Percentiles rank a stretch among this genome's conserved stretches.
These are phyloP conservation scores for Taphrina betulina DNA, from an alignment of 1,139 yeast genomes.

Conservation along the genomic window DNA sequence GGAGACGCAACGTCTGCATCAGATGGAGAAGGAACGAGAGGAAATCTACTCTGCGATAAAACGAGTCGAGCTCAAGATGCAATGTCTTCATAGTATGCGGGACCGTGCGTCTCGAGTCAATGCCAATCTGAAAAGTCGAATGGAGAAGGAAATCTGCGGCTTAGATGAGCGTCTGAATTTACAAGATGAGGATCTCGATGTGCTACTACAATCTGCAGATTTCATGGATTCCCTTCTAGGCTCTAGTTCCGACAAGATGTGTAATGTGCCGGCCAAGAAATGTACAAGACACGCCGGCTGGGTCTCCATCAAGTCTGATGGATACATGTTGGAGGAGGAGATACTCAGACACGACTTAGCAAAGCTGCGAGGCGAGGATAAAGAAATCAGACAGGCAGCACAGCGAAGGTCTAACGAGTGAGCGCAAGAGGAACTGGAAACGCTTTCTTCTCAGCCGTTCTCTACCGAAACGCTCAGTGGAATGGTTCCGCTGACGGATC, in stretches of 20 bases:
- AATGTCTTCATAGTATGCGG: slow-evolving; percentile 37
- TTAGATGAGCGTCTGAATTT: slow-evolving; percentile 44
- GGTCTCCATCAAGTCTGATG: slow-evolving; percentile 50
- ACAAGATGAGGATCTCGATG: slow-evolving; percentile 37
- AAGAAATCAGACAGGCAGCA: slow-evolving; percentile 32
- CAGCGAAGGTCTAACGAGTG: slow-evolving; percentile 7
- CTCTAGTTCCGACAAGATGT: slow-evolving; percentile 44
- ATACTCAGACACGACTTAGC: slow-evolving; percentile 31
- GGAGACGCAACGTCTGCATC: slow-evolving; percentile 27
- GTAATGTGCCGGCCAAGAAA: slow-evolving; percentile 63
- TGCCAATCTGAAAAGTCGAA: slow-evolving; percentile 39
- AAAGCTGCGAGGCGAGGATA: slow-evolving; percentile 35
- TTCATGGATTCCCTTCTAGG: slow-evolving; percentile 35
- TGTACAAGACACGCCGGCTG: slow-evolving; percentile 69
- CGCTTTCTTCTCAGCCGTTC: too few relatives aligned
- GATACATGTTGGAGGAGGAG: slow-evolving; percentile 36
- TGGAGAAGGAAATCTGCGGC: slow-evolving; percentile 48
- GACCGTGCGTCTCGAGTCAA: slow-evolving; percentile 36
- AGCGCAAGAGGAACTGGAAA: neutral
- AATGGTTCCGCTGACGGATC: too few relatives aligned
- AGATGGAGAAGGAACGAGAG: slow-evolving; percentile 18
- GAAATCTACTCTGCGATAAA: slow-evolving; percentile 17
- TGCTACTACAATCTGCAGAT: slow-evolving; percentile 36
- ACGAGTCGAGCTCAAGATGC: slow-evolving; percentile 36
- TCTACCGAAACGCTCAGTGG: too few relatives aligned